Evolutionary conservation across 202 grass and related monocot genomes (phyloP).

Genomic region (Musa balbisiana): DNA sequence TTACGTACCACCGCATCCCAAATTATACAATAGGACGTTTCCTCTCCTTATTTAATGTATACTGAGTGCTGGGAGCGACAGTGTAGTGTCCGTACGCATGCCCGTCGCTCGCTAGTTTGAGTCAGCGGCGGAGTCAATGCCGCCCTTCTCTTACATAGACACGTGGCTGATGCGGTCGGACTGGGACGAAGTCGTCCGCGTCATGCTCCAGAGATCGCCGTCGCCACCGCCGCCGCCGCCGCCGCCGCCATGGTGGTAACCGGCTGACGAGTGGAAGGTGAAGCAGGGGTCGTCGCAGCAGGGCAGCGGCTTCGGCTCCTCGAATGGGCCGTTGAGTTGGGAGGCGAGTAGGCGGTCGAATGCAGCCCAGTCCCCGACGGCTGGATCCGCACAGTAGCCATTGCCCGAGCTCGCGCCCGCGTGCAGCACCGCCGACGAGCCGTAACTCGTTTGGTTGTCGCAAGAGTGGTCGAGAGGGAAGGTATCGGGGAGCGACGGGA

Average conservation of each 20-base stretch:
- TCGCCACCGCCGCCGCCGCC: conserved; percentile 37
- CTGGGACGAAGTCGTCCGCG: conserved; percentile 29
- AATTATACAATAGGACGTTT: too few relatives aligned
- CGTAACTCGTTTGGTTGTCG: conserved; percentile 10
- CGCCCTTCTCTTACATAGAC: conserved; percentile 24
- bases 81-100: too few relatives aligned
- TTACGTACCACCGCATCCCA: too few relatives aligned
- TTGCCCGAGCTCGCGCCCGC: background rate
- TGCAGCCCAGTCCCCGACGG: conserved; percentile 47
- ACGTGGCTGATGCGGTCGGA: conserved; percentile 22
- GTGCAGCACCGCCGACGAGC: background rate
- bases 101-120: background rate
- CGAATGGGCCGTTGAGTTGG: conserved; percentile 47
- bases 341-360: conserved; percentile 43
- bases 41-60: too few relatives aligned
- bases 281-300: conserved; percentile 29
- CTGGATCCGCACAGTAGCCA: background rate
- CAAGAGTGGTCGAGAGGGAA: background rate
- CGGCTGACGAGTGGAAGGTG: background rate
- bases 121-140: conserved; percentile 15
- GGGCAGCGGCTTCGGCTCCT: conserved; percentile 29
- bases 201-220: conserved; percentile 83
- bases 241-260: background rate
- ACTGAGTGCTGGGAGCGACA: too few relatives aligned
- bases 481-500: background rate